phyloP scores from a whole-genome alignment of 129 eudicot species.

The Flaveria brownii region DNA sequence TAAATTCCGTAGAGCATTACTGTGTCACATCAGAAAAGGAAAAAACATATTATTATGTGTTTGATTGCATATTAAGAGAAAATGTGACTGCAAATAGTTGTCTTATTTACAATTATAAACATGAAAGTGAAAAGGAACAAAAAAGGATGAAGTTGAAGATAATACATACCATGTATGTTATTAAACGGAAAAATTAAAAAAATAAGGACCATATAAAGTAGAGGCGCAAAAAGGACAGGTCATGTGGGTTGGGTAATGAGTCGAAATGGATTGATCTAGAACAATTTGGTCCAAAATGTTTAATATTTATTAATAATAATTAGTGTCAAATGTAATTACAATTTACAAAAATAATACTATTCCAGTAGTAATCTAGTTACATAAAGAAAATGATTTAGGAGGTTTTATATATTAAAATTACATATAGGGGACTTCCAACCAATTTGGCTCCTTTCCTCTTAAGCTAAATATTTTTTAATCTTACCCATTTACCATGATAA shows the following conservation, averaged over 20 bases:
- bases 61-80: constrained; percentile 10
- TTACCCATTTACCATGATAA: not conserved
- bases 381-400: not conserved
- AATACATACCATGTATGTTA: not conserved
- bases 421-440: not conserved
- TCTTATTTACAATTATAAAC: constrained; percentile 9
- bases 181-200: not conserved
- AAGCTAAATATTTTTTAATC: not conserved
- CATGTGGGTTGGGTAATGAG: not conserved
- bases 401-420: not conserved
- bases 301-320: not conserved
- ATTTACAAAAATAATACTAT: not conserved
- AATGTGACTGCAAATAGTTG: constrained; percentile 9
- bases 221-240: not conserved
- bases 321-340: not conserved
- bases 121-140: not conserved
- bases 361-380: not conserved
- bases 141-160: not conserved
- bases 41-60: not conserved
- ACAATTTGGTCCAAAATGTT: not conserved
- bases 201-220: not conserved
- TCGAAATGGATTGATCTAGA: not conserved
- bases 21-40: constrained; percentile 34
- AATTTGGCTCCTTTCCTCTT: not conserved
- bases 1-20: constrained; percentile 64